A percentile compares a stretch with the other conserved stretches of the same genome.
Evolutionary conservation across 179 eudicot species (phyloP).

Genomic region (Actinidia arguta): DNA sequence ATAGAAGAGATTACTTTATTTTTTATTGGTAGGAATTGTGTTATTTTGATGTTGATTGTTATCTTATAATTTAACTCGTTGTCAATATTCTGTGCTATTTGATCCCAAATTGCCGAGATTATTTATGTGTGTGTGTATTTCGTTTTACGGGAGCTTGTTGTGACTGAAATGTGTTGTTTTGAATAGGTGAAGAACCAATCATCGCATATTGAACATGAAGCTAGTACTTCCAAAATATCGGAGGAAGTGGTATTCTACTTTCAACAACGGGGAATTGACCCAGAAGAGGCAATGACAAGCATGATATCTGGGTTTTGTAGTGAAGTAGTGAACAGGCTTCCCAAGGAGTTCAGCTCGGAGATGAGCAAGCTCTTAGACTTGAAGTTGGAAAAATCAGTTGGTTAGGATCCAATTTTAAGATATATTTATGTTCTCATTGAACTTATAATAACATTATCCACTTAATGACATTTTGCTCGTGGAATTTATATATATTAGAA

Average conservation of each 20-base stretch:
- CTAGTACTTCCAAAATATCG: not conserved
- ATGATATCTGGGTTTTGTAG: not conserved
- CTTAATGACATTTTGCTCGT: no score
- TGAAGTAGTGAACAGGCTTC: constrained; percentile 1
- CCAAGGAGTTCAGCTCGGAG: not conserved
- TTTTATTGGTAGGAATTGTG: no score
- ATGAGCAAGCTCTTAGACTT: not conserved
- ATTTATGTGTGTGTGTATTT: no score
- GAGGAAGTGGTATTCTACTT: not conserved
- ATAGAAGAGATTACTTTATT: no score
- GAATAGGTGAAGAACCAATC: not conserved
- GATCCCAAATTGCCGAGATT: no score
- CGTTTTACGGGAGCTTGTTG: no score
- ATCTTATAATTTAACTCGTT: no score
- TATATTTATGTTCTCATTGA: not conserved
- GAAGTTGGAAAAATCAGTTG: not conserved
- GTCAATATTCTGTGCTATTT: no score
- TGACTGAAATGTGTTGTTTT: no score
- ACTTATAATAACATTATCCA: not conserved
- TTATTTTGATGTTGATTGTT: no score
- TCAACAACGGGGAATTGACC: not conserved
- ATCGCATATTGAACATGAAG: not conserved
- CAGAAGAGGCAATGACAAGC: not conserved
- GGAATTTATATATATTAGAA: no score
- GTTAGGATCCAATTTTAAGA: not conserved